A percentile compares a stretch with the other conserved stretches of the same genome.
Evolutionary conservation across 2,329 filamentous ascomycete species (phyloP).

Genomic region (Colletotrichum orbiculare): DNA sequence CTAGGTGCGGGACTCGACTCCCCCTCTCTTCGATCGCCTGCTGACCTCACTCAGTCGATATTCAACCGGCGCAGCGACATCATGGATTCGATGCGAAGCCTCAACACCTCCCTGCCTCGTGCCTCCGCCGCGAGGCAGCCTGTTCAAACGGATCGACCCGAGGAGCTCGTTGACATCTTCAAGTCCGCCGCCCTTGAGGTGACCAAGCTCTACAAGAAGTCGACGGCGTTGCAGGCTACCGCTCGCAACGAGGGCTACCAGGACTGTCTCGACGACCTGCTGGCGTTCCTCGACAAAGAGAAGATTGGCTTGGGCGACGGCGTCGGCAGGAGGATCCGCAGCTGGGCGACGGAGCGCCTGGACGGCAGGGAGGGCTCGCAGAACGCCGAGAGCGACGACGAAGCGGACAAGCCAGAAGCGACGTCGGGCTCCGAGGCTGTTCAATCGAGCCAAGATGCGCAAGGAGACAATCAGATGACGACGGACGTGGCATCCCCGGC

Average conservation of each 20-base stretch:
- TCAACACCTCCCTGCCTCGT: conserved; percentile 40
- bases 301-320: conserved; percentile 82
- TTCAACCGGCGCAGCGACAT: conserved; percentile 14
- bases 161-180: conserved; percentile 86
- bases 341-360: conserved; percentile 76
- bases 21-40: conserved; percentile 5
- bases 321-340: conserved; percentile 73
- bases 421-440: conserved; percentile 67
- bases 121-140: conserved; percentile 40
- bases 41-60: conserved; percentile 18
- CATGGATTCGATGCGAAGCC: conserved; percentile 49
- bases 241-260: conserved; percentile 88
- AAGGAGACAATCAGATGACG: conserved; percentile 40
- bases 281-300: conserved; percentile 86
- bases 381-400: conserved; percentile 75
- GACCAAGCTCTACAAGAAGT: conserved; percentile 95
- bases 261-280: conserved; percentile 89
- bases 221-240: conserved; percentile 79
- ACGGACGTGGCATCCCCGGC: conserved; percentile 50
- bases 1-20: conserved; percentile 29
- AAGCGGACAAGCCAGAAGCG: conserved; percentile 71
- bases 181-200: conserved; percentile 92
- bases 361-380: conserved; percentile 70
- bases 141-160: conserved; percentile 56
- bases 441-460: conserved; percentile 53